A percentile compares a stretch with the other conserved stretches of the same genome.
Conservation (phyloP, 768 basidiomycete genomes). For the Tricholoma saponaceum region DNA sequence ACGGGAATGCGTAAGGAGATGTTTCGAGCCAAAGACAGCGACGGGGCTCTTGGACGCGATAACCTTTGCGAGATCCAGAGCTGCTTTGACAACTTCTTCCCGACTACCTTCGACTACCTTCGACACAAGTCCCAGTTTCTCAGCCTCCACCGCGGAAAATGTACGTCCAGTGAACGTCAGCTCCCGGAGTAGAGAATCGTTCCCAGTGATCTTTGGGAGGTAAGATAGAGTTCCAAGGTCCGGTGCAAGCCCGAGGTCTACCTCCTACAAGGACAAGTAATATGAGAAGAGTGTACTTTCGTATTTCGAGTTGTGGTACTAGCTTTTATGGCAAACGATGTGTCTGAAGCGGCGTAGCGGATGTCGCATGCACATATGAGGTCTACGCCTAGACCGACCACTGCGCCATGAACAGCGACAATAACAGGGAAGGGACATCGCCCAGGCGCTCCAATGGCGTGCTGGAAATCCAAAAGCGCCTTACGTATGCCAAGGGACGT, state of each 20-base stretch:
- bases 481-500: slow-evolving; percentile 44
- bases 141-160: slow-evolving; percentile 68
- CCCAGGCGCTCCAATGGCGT: slow-evolving; percentile 63
- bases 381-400: slow-evolving; percentile 77
- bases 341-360: slow-evolving; percentile 61
- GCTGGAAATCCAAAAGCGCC: slow-evolving; percentile 59
- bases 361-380: slow-evolving; percentile 74
- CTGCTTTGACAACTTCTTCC: slow-evolving; percentile 63
- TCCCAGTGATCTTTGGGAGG: slow-evolving; percentile 73
- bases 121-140: slow-evolving; percentile 69
- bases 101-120: slow-evolving; percentile 62
- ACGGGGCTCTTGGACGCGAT: slow-evolving; percentile 82
- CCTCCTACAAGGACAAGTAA: slow-evolving; percentile 57
- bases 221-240: slow-evolving; percentile 86
- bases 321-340: slow-evolving; percentile 72
- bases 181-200: slow-evolving; percentile 68
- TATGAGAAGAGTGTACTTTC: not conserved
- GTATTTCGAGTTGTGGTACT: slow-evolving; percentile 5
- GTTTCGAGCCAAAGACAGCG: slow-evolving; percentile 74
- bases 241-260: slow-evolving; percentile 82
- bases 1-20: slow-evolving; percentile 68
- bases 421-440: slow-evolving; percentile 77
- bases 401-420: slow-evolving; percentile 71
- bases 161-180: slow-evolving; percentile 68
- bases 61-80: slow-evolving; percentile 57